Conservation (phyloP, 2,329 filamentous ascomycete species). For the Rosellinia necatrix region DNA sequence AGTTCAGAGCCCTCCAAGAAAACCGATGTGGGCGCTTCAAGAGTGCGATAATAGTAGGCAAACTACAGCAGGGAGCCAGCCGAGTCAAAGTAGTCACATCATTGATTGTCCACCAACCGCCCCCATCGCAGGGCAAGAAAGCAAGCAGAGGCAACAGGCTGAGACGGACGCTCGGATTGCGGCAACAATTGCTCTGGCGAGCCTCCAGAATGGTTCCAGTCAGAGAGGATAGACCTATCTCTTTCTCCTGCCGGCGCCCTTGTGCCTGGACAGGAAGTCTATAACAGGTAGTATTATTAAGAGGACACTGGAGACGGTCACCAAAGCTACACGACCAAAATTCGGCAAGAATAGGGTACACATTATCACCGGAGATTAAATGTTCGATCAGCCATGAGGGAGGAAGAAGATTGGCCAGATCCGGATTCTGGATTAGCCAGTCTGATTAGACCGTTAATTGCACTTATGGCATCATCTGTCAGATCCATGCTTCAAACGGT, state of each 20-base stretch:
- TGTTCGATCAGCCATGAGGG: not conserved
- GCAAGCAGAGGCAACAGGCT: not conserved
- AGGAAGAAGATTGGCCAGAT: not conserved
- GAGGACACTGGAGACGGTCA: not conserved
- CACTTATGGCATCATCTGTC: not conserved
- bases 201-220: not conserved
- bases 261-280: not conserved
- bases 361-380: not conserved
- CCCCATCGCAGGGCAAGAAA: not conserved
- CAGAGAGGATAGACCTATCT: not conserved
- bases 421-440: not conserved
- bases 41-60: not conserved
- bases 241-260: not conserved
- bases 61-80: not conserved
- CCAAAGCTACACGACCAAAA: not conserved
- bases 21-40: not conserved
- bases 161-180: slow-evolving; percentile 19
- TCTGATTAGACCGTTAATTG: not conserved
- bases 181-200: slow-evolving; percentile 18
- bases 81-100: not conserved
- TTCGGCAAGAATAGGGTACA: not conserved
- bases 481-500: too few relatives aligned
- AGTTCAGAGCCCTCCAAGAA: not conserved
- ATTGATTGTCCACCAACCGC: not conserved
- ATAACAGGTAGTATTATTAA: not conserved